Evolutionary conservation across 202 grass and related monocot species (phyloP), one percentile per base, ranked within the genome.

Genomic region (Panicum virgatum): DNA sequence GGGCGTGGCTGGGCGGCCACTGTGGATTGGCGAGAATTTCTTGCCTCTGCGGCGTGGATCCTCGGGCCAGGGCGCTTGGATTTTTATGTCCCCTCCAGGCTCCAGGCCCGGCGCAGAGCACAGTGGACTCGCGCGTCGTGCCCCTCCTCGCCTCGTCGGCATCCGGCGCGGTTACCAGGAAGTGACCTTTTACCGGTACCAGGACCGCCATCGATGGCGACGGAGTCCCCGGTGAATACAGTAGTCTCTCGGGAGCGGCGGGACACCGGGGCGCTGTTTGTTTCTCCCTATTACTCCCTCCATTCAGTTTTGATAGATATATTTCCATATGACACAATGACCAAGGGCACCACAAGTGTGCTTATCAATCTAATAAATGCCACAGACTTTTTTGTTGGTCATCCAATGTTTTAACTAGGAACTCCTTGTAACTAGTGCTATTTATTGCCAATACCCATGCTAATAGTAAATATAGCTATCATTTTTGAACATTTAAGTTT

Each of bases 1-100:
- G 73, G 19, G 30, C 4, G 45, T 8, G 66, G 22, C 67, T 3
- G 50, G 56, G 5, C 22, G 51, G 56, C 6, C 40, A 15, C 0
- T 66, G 54, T 65, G 82, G 72, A 71, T 76, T 58, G 76, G 77
- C 56, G 56, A 85, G 77, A 89, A 74, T 79, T 88, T 83, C 80
- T 78, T 23, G 47, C 29, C 29, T 36, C 56, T 66, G 77, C 30
- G 13, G 56, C 82, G 50, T 77, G 78, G 72, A 59, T 89, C 43
- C 65, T 19, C 25, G 82, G 70, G 54, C 70, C 46, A 62, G 62
- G 11, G 66, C 32, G 69, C 68, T 84, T 80, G 75, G 61, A 80
- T 69, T 47, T 84, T 63, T 6, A 69, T 66, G 69, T 80, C 52
- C 62, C 11, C 37, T 13, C 45, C 71, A 58, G n/a, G 20, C 58